Evolutionary conservation across 2,329 filamentous ascomycete species (phyloP), one percentile per base, ranked within the genome.

Genomic region (Colletotrichum agaves): DNA sequence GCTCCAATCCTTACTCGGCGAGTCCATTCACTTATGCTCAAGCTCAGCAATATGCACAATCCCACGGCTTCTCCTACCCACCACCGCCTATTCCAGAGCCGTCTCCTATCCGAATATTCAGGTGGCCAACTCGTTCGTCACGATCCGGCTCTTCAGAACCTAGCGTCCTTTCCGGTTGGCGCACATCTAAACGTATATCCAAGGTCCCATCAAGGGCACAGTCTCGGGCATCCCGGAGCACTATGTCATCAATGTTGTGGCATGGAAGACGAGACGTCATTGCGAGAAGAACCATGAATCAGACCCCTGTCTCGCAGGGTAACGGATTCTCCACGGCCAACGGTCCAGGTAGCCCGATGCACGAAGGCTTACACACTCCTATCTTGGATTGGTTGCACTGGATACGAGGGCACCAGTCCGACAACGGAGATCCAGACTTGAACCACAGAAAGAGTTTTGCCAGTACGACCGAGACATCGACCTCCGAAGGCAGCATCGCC

Each of bases 91-190:
- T 67, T 23, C 61, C 64, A 3, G 35, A 64, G 12, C 61, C 61
- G 4, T 67, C 64, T 4, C 64, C 64, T 12, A 69, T 69, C 23
- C 57, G 63, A 2, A 69, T 69, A 19, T 69, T 69, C 27, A 52
- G 67, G 12, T 69, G 67, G 67, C 67, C 67, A 11, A 69, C 67
- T 2, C 63, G 63, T 6, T 67, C 67, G 4, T 67, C 67, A 4
- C 50, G 58, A 21, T 67, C 58, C 8, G 63, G 23, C 1, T 33
- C 41, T 5, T 63, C 63, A 10, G 47, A 47, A 1, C 44, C 47
- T 8, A 69, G 58, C 41, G 37, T 35, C 19, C 37, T 55, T 19
- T 49, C 53, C 1, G 49, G 33, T 3, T 27, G 50, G 3, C 52
- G 58, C 23, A 41, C 57, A 7, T 39, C 52, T 27, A 67, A 63